Evolutionary conservation across 495 filamentous ascomycete genomes (phyloP).

Genomic region (Penicillium roqueforti): DNA sequence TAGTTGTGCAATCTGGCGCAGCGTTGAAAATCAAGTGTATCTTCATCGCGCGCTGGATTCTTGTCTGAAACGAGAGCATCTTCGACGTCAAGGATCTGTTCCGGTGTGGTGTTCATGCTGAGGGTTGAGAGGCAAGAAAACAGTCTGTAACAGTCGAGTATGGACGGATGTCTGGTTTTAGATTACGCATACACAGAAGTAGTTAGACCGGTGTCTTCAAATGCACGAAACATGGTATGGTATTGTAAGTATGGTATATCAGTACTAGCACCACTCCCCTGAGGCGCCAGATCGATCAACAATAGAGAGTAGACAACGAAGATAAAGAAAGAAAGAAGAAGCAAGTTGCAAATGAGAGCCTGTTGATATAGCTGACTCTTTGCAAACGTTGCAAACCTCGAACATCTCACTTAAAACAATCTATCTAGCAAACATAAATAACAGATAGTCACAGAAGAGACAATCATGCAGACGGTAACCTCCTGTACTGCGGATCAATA

Average conservation of each 20-base stretch:
- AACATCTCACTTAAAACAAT: too few species aligned
- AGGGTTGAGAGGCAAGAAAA: background rate
- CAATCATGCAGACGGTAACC: too few species aligned
- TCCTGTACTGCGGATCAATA: too few species aligned
- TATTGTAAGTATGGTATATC: background rate
- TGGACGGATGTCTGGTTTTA: background rate
- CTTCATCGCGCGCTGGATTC: background rate
- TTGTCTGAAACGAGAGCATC: constrained; percentile 1
- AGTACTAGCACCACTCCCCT: background rate
- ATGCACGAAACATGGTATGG: background rate
- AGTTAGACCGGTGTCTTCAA: too few species aligned
- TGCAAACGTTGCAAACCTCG: too few species aligned
- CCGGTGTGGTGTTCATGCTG: constrained; percentile 4
- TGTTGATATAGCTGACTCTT: too few species aligned
- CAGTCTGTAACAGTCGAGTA: background rate
- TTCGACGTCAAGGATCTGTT: background rate
- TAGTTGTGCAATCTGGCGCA: background rate
- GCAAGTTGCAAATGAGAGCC: too few species aligned
- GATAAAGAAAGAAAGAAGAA: too few species aligned
- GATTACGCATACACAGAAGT: background rate
- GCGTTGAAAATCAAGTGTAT: background rate
- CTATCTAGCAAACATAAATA: too few species aligned
- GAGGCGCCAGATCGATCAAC: too few species aligned
- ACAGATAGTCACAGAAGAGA: too few species aligned
- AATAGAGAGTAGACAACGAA: too few species aligned